Percentiles rank a stretch among this genome's conserved stretches.
phyloP scores from a whole-genome alignment of 2,329 filamentous ascomycete genomes.

The Colletotrichum sp. region DNA sequence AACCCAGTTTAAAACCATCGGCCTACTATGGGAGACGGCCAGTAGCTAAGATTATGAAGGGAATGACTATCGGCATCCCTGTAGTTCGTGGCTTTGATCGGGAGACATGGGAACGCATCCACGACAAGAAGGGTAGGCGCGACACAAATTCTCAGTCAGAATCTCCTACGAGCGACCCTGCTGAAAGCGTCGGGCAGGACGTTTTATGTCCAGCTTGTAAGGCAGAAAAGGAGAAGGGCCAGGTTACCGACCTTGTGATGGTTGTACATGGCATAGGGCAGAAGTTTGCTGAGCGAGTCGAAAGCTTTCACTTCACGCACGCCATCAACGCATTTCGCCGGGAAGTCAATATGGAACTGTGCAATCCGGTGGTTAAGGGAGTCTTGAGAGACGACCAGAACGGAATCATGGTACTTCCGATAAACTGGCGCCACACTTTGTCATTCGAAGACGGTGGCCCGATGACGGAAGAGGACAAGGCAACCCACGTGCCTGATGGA shows the following conservation, averaged over 20 bases:
- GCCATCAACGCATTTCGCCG: conserved; percentile 90
- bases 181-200: conserved; percentile 22
- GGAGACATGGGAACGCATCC: conserved; percentile 74
- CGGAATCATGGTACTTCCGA: conserved; percentile 89
- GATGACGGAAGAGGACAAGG: conserved; percentile 58
- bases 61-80: conserved; percentile 79
- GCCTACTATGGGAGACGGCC: conserved; percentile 84
- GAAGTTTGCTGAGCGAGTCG: conserved; percentile 91
- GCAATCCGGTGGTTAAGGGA: conserved; percentile 73
- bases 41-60: conserved; percentile 83
- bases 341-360: conserved; percentile 84
- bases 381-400: conserved; percentile 80
- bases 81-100: conserved; percentile 91
- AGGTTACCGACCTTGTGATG: conserved; percentile 85
- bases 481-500: conserved; percentile 62
- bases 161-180: conserved; percentile 11
- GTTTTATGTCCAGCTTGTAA: conserved; percentile 63
- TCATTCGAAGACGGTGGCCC: conserved; percentile 83
- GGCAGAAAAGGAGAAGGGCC: conserved; percentile 66
- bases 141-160: conserved; percentile 30
- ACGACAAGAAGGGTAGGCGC: conserved; percentile 51
- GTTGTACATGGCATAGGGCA: conserved; percentile 97
- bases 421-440: conserved; percentile 92
- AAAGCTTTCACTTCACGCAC: conserved; percentile 97
- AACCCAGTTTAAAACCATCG: conserved; percentile 84